Evolutionary conservation across 495 filamentous ascomycete genomes (phyloP).

Genomic region (Xylaria bambusicola): DNA sequence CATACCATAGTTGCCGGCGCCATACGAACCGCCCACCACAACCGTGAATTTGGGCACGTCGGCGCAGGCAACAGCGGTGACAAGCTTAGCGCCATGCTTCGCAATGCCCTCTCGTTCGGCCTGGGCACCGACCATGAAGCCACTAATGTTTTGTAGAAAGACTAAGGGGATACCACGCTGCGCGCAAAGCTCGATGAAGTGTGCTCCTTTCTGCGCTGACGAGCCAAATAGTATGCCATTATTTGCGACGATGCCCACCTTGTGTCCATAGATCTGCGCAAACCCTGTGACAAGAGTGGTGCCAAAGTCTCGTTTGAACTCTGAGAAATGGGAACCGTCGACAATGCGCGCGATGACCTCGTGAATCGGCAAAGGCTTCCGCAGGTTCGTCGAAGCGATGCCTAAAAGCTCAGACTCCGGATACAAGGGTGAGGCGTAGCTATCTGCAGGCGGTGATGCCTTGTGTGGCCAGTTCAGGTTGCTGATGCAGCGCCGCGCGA

Average conservation of each 20-base stretch:
- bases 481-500: conserved; percentile 78
- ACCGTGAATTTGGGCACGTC: conserved; percentile 98
- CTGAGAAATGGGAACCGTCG: conserved; percentile 84
- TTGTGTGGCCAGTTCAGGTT: conserved; percentile 82
- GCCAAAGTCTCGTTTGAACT: conserved; percentile 95
- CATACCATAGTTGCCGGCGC: conserved; percentile 69
- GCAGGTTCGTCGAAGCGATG: conserved; percentile 85
- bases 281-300: conserved; percentile 92
- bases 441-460: conserved; percentile 19
- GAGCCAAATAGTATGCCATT: conserved; percentile 97
- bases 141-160: conserved; percentile 95
- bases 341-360: conserved; percentile 95
- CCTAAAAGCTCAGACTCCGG: conserved; percentile 79
- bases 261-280: conserved; percentile 84
- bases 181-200: conserved; percentile 97
- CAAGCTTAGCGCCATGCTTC: conserved; percentile 96
- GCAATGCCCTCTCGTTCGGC: conserved; percentile 94
- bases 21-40: conserved; percentile 89
- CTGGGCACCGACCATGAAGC: conserved; percentile 96
- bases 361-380: conserved; percentile 77
- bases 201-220: conserved; percentile 88
- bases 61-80: conserved; percentile 92
- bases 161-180: conserved; percentile 87
- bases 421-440: conserved; percentile 72
- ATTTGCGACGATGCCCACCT: conserved; percentile 92